Conservation (phyloP, 2,329 filamentous ascomycete genomes). For the Diatrype stigma region DNA sequence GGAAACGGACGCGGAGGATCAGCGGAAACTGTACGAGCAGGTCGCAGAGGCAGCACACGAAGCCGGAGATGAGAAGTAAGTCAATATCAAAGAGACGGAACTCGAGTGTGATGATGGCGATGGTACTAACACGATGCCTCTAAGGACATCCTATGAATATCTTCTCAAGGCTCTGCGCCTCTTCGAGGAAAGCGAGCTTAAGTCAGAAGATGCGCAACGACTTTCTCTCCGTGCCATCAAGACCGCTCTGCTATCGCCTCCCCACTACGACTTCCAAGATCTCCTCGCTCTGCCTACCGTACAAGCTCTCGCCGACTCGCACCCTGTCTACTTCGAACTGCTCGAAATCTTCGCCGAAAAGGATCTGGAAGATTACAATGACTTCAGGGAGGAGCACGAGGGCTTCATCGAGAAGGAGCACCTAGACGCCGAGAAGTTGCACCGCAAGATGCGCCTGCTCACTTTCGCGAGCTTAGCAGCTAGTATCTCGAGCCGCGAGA, state of each 20-base stretch:
- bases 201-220: constrained; percentile 56
- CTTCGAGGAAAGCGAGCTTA: constrained; percentile 54
- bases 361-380: constrained; percentile 90
- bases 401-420: constrained; percentile 76
- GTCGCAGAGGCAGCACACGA: constrained; percentile 78
- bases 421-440: constrained; percentile 67
- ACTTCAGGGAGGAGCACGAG: constrained; percentile 89
- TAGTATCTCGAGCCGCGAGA: constrained; percentile 75
- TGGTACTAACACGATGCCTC: constrained; percentile 4
- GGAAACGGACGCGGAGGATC: constrained; percentile 76
- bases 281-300: constrained; percentile 78
- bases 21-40: constrained; percentile 79
- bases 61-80: constrained; percentile 71
- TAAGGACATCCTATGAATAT: constrained; percentile 62
- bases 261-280: constrained; percentile 70
- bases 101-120: not conserved
- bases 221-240: constrained; percentile 55
- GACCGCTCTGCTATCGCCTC: constrained; percentile 48
- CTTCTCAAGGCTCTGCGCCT: constrained; percentile 58
- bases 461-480: constrained; percentile 89
- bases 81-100: constrained; percentile 14
- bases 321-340: constrained; percentile 82
- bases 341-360: constrained; percentile 95
- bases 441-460: constrained; percentile 94
- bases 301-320: constrained; percentile 80